Evolutionary conservation across 1,139 yeast genomes (phyloP), one percentile per base, ranked within the genome.

Genomic region (Geotrichum candidum): DNA sequence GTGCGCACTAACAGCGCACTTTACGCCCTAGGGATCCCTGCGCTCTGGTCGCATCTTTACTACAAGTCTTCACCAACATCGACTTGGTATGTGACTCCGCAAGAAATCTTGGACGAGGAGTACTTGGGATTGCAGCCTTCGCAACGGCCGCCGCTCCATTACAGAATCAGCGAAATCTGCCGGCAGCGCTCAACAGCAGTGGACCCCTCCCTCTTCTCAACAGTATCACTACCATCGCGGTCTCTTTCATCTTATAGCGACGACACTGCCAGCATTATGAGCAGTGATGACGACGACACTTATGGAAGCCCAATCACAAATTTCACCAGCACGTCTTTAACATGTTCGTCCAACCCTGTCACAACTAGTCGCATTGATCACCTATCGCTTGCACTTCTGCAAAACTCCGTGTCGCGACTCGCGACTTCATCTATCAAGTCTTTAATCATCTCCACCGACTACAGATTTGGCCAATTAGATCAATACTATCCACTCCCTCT

Each of bases 381-480:
- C 13, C 51, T 54, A 22, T 54, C 57, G n/a, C 52, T 54, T 22
- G 57, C 57, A 15, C 57, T 54, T 5, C 7, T 46, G 7, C 57
- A 54, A 46, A 54, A 54, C 31, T 18, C 48, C 10, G 57, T 54
- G 9, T 54, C 57, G 11, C 52, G n/a, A 4, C 57, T 54, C 4
- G 57, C 57, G 3, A 54, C 48, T n/a, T 31, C 57, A 9, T 54
- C 57, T 4, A 54, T 54, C 10, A 45, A 29, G 11, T 54, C 57
- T 7, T 35, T 54, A 18, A 46, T 54, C 15, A 54, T 54, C 22
- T 54, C 57, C 15, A 54, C 57, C 13, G 57, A 54, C n/a, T 54
- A 54, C 45, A 25, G 51, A 51, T 54, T 54, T 46, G 57, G 52
- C 38, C 57, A 54, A 15, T 51, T 45, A 4, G 57, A 54, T 31